Evolutionary conservation across 441 rosid genomes (phyloP), one percentile per base, ranked within the genome.

Genomic region (Aleurites moluccanus): DNA sequence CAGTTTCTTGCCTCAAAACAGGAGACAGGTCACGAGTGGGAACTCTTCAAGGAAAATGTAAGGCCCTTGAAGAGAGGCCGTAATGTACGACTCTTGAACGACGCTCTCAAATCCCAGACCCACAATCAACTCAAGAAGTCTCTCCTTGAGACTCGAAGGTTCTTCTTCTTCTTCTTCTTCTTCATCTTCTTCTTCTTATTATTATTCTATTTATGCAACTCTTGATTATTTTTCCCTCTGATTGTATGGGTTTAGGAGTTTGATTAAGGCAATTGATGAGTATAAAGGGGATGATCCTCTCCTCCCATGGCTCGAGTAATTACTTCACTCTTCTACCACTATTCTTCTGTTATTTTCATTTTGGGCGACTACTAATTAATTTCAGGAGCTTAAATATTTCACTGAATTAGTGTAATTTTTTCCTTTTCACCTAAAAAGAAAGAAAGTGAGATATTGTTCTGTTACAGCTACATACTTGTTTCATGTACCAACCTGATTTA

Each of bases 271-370:
- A 1, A 88, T 91, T 20, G 94, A 89, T 69, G 86, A 88, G 59
- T 89, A 92, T 75, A 38, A 83, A 57, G 99, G 96, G 55, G 92
- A 92, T 0, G 99, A 95, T 78, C 91, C 99, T 82, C 89, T 95
- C 49, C 82, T 79, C 3, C 95, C 99, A 0, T 95, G 98, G 96
- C 81, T 95, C 4, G 76, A 93, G 98, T 92, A 67, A 90, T 85
- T 73, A 42, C 21, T n/a, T 21, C 1, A 21, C 14, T 47, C 49
- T 62, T 1, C 28, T 33, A 33, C 53, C 27, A 28, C 47, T 69
- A 3, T 28, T 33, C 23, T 27, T 44, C 27, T 14, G 49, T 63
- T 16, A 16, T 56, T 67, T 75, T 45, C 53, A 23, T 56, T n/a
- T n/a, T n/a, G n/a, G n/a, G n/a, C n/a, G n/a, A n/a, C n/a, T n/a